A percentile compares a stretch with the other conserved stretches of the same genome.
phyloP scores from a whole-genome alignment of 2,329 filamentous ascomycete genomes.

The Pleomassaria siparia region DNA sequence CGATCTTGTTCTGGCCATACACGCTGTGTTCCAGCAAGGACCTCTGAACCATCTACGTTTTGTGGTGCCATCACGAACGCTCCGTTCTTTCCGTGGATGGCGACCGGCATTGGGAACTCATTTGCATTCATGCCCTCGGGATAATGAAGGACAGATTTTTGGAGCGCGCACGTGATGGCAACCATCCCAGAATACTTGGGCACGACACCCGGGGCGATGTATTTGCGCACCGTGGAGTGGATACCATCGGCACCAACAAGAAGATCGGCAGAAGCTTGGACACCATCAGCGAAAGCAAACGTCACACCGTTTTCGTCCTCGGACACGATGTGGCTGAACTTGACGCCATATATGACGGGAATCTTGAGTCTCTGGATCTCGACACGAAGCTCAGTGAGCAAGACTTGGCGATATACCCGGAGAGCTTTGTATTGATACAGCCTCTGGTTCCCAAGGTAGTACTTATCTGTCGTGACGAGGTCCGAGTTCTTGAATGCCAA shows the following conservation, averaged over 20 bases:
- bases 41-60: slow-evolving; percentile 33
- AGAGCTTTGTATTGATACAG: slow-evolving; percentile 57
- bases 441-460: slow-evolving; percentile 51
- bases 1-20: slow-evolving; percentile 33
- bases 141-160: slow-evolving; percentile 6
- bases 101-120: slow-evolving; percentile 28
- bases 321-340: slow-evolving; percentile 46
- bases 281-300: slow-evolving; percentile 54
- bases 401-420: slow-evolving; percentile 55
- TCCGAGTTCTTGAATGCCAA: slow-evolving; percentile 50
- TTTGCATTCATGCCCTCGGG: not conserved
- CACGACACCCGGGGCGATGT: slow-evolving; percentile 51
- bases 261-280: slow-evolving; percentile 42
- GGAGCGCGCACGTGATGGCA: slow-evolving; percentile 40
- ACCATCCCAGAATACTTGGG: slow-evolving; percentile 56
- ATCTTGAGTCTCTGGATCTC: slow-evolving; percentile 34
- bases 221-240: slow-evolving; percentile 56
- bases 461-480: slow-evolving; percentile 36
- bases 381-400: slow-evolving; percentile 52
- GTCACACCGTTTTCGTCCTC: slow-evolving; percentile 41
- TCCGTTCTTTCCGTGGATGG: slow-evolving; percentile 38
- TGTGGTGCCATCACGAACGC: slow-evolving; percentile 45
- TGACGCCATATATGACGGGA: slow-evolving; percentile 19
- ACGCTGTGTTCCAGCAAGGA: slow-evolving; percentile 43
- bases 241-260: slow-evolving; percentile 64